Conservation (phyloP, 169 alveolate species). For the Eimeria tenella region DNA sequence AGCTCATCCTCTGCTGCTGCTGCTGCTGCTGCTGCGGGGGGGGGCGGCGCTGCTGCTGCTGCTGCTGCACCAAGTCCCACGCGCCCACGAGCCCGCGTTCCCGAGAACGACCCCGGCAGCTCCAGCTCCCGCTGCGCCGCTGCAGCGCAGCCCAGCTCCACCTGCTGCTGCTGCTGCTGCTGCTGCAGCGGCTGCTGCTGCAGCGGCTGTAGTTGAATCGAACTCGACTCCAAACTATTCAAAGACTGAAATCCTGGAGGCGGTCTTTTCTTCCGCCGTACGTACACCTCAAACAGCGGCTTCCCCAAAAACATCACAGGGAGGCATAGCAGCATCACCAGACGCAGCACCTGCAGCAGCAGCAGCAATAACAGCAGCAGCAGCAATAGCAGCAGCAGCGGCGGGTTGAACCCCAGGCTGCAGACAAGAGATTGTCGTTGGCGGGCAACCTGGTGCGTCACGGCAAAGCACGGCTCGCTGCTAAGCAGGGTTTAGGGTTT, state of each 20-base stretch:
- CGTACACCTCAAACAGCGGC: constrained; percentile 88
- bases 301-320: constrained; percentile 97
- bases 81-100: no score
- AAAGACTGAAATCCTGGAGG: not conserved
- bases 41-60: no score
- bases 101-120: not conserved
- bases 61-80: not conserved
- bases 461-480: no score
- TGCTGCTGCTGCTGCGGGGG: not conserved
- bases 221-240: not conserved
- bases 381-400: not conserved
- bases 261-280: not conserved
- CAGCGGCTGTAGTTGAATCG: not conserved
- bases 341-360: constrained; percentile 81
- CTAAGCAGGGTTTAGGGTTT: not conserved
- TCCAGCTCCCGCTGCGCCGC: not conserved
- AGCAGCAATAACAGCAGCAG: not conserved
- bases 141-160: not conserved
- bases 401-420: not conserved
- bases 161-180: constrained; percentile 17
- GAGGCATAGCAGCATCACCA: constrained; percentile 90
- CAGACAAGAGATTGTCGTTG: not conserved
- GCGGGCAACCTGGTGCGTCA: not conserved
- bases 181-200: not conserved
- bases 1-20: not conserved